Base-by-base conservation (phyloP, 164 flowering plant genomes). In the Tetrastigma voinierianum region DNA sequence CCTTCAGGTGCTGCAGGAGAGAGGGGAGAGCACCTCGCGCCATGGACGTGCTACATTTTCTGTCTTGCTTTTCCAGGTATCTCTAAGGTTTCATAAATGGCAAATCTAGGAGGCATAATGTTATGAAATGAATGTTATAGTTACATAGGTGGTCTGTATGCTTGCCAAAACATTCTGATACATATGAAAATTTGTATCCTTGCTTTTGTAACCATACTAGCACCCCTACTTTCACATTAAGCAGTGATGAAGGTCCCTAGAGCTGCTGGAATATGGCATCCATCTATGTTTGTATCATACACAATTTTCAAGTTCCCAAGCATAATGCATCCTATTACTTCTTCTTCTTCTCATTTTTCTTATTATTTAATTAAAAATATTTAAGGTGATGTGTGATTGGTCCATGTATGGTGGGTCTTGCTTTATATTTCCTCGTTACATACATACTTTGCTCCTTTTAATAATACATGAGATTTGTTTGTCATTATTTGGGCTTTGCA, bases 1-100 rank as follows among this genome's bases (percentile, higher is more conserved):
- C 57, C 24, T 82, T 68, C 84, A 96, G 99, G 99, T 96, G 24
- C 74, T 96, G 80, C 99, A 96, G 74, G 99, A 96, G 75, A 80
- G 99, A 51, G 98, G 99, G 24, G 99, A 96, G 82, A 96, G 99
- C 83, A 96, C 99, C 69, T 93, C 99, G 25, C 98, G n/a, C 24
- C 99, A 96, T 84, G 99, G 99, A 47, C 98, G 99, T 57, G 98
- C 98, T 55, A 91, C 96, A 63, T 96, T 96, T 81, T 96, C 99
- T 75, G 99, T 96, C 65, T 79, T 96, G 73, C 93, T 96, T 64
- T n/a, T 96, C 74, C 99, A 96, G 99, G 99, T 96, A 66, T 68
- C 32, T 52, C 46, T 58, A n/a, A 16, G 4, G 44, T 21, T 32
- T 61, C 40, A 32, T 32, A 32, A 32, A 32, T 32, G 11, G n/a